Evolutionary conservation across 163 green algal species (phyloP).

Genomic region (Chlamydomonas reinhardtii): DNA sequence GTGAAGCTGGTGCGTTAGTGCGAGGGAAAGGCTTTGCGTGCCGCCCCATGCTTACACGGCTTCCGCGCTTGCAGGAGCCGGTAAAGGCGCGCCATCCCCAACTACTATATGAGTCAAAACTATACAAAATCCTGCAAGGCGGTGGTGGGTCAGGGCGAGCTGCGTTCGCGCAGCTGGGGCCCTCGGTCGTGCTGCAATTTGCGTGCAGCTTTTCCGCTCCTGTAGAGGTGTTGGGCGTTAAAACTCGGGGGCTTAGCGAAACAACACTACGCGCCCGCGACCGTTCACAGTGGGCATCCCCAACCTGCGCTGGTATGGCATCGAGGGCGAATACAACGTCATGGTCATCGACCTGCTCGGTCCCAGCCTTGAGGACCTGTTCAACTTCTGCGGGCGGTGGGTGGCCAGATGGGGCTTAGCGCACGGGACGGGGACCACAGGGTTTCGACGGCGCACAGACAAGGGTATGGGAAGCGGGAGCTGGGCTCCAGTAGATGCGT

Average conservation of each 20-base stretch:
- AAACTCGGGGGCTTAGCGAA: too few relatives aligned
- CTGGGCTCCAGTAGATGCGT: too few relatives aligned
- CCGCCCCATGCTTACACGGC: too few relatives aligned
- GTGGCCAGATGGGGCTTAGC: too few relatives aligned
- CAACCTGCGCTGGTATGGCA: slow-evolving; percentile 98
- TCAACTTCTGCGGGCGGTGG: slow-evolving; percentile 96
- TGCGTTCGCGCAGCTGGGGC: too few relatives aligned
- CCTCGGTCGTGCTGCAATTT: too few relatives aligned
- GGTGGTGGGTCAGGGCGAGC: slow-evolving; percentile 81
- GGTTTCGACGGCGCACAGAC: too few relatives aligned
- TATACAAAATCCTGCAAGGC: slow-evolving; percentile 99
- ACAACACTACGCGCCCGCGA: too few relatives aligned
- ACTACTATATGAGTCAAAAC: slow-evolving; percentile 98
- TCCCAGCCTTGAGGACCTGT: slow-evolving; percentile 96
- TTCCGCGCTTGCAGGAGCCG: slow-evolving; percentile 74
- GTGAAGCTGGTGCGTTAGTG: slow-evolving; percentile 92
- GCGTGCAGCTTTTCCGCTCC: too few relatives aligned
- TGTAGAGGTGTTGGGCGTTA: too few relatives aligned
- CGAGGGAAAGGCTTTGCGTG: not conserved
- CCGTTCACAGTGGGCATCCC: slow-evolving; percentile 91
- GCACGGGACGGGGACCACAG: too few relatives aligned
- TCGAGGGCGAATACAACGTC: slow-evolving; percentile 99
- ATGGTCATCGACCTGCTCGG: slow-evolving; percentile 99
- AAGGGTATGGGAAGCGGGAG: too few relatives aligned
- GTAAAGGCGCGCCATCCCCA: slow-evolving; percentile 96